Conservation (phyloP, 345 rosid genomes). For the Gossypioides kirkii region DNA sequence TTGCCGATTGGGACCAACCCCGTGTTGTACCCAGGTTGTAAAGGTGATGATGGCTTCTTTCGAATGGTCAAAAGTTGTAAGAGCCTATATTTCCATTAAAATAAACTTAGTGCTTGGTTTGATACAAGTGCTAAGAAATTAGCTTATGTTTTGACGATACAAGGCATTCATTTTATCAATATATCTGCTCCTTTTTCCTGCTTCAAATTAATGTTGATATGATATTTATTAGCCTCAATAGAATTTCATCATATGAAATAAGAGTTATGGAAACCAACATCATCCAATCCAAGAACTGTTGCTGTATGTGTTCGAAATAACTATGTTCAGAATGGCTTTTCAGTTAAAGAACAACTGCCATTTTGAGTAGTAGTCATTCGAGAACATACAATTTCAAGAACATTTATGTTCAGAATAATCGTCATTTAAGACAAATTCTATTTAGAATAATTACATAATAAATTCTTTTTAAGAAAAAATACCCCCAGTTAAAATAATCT, state of each 20-base stretch:
- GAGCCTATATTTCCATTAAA: neutral
- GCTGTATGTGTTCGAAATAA: neutral
- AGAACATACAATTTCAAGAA: too few relatives aligned
- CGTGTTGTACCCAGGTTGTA: slow-evolving; percentile 41
- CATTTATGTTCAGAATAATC: too few relatives aligned
- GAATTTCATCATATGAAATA: neutral
- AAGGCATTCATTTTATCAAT: neutral
- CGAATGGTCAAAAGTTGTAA: neutral
- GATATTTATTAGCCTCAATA: neutral
- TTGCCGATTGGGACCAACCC: slow-evolving; percentile 69
- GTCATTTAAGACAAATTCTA: too few relatives aligned
- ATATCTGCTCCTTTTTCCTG: neutral
- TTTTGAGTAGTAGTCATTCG: too few relatives aligned
- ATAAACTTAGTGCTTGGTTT: slow-evolving; percentile 1
- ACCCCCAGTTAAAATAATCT: too few relatives aligned
- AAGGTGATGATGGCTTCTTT: slow-evolving; percentile 11
- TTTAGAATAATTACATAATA: too few relatives aligned
- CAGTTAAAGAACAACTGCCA: too few relatives aligned
- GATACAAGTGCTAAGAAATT: neutral
- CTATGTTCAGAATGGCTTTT: too few relatives aligned
- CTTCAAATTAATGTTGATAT: neutral
- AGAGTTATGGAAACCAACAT: neutral
- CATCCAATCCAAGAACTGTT: neutral
- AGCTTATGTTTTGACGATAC: neutral
- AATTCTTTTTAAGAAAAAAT: too few relatives aligned